Evolutionary conservation across 2,329 filamentous ascomycete species (phyloP).

Genomic region (Aspergillus fijiensis): DNA sequence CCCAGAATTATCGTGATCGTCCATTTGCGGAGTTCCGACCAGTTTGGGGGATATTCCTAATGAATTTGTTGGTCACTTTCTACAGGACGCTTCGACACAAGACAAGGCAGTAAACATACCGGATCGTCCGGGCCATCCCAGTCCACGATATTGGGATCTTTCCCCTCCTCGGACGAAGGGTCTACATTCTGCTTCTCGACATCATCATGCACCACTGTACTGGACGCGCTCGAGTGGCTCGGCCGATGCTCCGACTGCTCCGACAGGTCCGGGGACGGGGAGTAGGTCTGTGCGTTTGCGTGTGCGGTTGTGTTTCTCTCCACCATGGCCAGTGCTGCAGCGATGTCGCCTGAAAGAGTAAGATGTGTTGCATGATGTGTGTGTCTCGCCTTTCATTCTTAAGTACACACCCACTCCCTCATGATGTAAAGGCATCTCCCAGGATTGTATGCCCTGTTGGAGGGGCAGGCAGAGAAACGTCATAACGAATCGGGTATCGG

Average conservation of each 20-base stretch:
- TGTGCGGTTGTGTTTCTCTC: not conserved
- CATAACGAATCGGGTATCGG: not conserved
- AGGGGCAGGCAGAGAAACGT: not conserved
- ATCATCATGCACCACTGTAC: not conserved
- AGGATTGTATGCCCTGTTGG: not conserved
- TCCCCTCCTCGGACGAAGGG: not conserved
- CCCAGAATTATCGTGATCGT: slow-evolving; percentile 43
- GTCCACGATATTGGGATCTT: slow-evolving; percentile 1
- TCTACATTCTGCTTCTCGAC: not conserved
- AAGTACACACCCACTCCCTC: not conserved
- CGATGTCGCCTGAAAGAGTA: not conserved
- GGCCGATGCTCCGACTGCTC: not conserved
- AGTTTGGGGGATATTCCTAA: not conserved
- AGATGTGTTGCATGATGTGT: not conserved
- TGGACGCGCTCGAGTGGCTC: not conserved
- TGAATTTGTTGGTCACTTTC: not conserved
- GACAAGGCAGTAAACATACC: not conserved
- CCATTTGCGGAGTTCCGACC: slow-evolving; percentile 36
- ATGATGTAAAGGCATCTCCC: not conserved
- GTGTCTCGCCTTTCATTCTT: not conserved
- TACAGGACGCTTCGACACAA: too few relatives aligned
- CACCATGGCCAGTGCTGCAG: not conserved
- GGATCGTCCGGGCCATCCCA: slow-evolving; percentile 3
- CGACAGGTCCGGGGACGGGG: not conserved
- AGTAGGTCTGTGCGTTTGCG: not conserved